Base-by-base conservation (phyloP, 116 monocot species). In the Papilionanthe hybrid region DNA sequence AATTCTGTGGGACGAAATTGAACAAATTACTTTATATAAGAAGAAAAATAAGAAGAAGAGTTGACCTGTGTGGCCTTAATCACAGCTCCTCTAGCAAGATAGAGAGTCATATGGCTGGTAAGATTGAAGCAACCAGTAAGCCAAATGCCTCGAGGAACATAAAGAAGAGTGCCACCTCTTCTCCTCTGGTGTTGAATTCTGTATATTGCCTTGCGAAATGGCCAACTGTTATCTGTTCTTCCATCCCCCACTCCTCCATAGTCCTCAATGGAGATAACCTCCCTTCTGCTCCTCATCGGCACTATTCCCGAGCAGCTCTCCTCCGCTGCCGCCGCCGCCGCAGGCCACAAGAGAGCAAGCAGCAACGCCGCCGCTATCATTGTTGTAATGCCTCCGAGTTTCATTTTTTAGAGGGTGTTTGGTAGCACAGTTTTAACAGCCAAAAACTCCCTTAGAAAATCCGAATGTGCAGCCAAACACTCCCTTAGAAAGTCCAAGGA, bases 91-190 rank as follows among this genome's bases (percentile, higher is more conserved):
- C 65, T 57, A 18, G 83, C 86, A 13, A 88, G 82, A 72, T 57
- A 88, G 6, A 91, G 86, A 45, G 91, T 91, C 88, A 91, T 88
- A 66, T 84, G 86, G 75, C 86, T 86, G 20, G 91, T 91, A 43
- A 91, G 78, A 79, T 88, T 91, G 81, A 91, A 91, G 75, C 82
- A 80, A n/a, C 88, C 91, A 3, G 91, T 91, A 75, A 91, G 83
- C 88, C 88, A 91, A 30, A 82, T 60, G 4, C 91, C 91, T 19
- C 78, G 55, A 3, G 91, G 91, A 0, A 91, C 63, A 60, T 86
- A 84, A 9, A 91, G 79, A 13, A 83, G 75, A 5, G 87, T 85
- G 22, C 88, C 88, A 43, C 86, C 86, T 42, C 27, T 23, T 48
- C 78, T 75, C 41, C 82, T 68, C 48, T 80, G 49, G 82, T 84